Percentiles rank a stretch among this genome's conserved stretches.
These are phyloP conservation scores for Hippophae gyantsensis DNA, from an alignment of 306 rosid species.

Conservation along the genomic window DNA sequence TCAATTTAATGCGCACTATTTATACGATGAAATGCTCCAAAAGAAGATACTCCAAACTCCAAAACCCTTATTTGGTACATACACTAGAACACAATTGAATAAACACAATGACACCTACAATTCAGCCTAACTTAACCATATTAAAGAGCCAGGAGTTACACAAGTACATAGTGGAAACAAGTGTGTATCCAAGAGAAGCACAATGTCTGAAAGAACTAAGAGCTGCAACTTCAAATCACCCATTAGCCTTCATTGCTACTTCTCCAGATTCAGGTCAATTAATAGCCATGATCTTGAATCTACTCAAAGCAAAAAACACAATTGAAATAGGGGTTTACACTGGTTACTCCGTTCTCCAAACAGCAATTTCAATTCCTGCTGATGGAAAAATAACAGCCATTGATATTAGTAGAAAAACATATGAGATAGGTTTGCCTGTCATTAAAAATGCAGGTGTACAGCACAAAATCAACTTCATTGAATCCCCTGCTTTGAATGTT, in stretches of 20 bases:
- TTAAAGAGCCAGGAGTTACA: conserved; percentile 10
- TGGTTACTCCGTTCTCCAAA: conserved; percentile 61
- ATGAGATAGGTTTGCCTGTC: conserved; percentile 49
- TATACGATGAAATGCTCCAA: no score
- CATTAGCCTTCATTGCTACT: conserved; percentile 27
- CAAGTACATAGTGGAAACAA: conserved; percentile 46
- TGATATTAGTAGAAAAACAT: conserved; percentile 33
- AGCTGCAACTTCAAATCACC: conserved; percentile 25
- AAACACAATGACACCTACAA: conserved; percentile 8
- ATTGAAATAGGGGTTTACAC: conserved; percentile 54
- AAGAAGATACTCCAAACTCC: no score
- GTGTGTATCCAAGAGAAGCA: conserved; percentile 53
- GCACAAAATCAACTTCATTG: conserved; percentile 49
- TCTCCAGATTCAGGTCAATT: conserved; percentile 45
- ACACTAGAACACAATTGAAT: not conserved
- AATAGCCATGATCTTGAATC: conserved; percentile 33
- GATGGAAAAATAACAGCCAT: conserved; percentile 60
- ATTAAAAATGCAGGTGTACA: conserved; percentile 52
- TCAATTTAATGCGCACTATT: no score
- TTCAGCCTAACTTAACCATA: conserved; percentile 7
- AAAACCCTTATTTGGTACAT: no score
- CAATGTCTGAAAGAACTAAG: conserved; percentile 46
- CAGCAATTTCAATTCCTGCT: conserved; percentile 43
- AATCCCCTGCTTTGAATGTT: conserved; percentile 42
- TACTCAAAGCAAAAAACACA: conserved; percentile 42